Evolutionary conservation across 2,329 filamentous ascomycete genomes (phyloP), one percentile per base, ranked within the genome.

Genomic region (Albophoma yamanashiensis): DNA sequence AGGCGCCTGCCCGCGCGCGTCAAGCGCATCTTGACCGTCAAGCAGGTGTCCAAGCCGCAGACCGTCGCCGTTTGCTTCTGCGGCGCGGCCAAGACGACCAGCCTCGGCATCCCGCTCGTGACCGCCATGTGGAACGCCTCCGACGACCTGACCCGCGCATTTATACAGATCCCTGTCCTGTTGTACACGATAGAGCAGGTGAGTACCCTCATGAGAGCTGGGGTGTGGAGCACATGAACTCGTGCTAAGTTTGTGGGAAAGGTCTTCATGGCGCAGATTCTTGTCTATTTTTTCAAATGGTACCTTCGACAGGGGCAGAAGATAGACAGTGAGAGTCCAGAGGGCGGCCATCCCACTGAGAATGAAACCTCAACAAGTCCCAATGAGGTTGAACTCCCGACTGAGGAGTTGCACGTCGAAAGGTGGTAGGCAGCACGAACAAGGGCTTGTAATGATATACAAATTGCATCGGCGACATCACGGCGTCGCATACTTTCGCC

Each of bases 51-150:
- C 0, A 80, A 80, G 43, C 79, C 82, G 61, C 84, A 89, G 65
- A 82, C 87, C 0, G 82, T 90, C 57, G 86, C 88, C 0, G 82
- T 89, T 17, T 89, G 87, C 65, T 90, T 90, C 71, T 89, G 87
- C 66, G 86, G 84, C 34, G 86, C 88, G 0, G 87, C 87, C 17
- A 91, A 91, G 72, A 89, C 87, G 3, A 86, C 87, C 1, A 85
- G 83, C 3, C 76, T 91, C 60, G 87, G 87, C 0, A 87, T 91
- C 9, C 88, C 88, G 0, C 69, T 91, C 36, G 79, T 84, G 57
- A 82, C 83, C 39, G 82, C 87, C 61, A 89, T 91, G 82, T 91
- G 86, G 76, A 74, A 76, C 17, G 76, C 81, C 17, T 72, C 83
- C 12, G 78, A 80, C 63, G 72, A 82, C 52, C 72, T 82, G 45